Base-by-base conservation (phyloP, 2,329 filamentous ascomycete genomes). In the Xylaria sp. region DNA sequence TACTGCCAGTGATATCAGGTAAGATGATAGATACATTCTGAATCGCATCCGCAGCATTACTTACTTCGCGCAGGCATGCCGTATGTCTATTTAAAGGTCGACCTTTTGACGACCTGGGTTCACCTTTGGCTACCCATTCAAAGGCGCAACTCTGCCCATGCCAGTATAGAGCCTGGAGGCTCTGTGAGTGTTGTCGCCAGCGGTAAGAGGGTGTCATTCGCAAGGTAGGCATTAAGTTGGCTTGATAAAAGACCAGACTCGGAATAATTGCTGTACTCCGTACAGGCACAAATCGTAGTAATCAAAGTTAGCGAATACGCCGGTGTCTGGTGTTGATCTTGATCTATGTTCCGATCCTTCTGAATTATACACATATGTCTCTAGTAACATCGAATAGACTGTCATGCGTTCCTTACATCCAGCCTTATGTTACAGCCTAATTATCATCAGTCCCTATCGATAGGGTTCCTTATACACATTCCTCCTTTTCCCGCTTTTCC, bases 401-500 rank as follows among this genome's bases (percentile, higher is more conserved):
- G 18, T 54, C 13, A 48, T 46, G 25, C 41, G 63, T 65, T 54
- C 56, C 48, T 41, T 25, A 65, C 48, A 65, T 65, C 18, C 25
- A 23, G 37, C 54, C 10, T 15, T 34, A 65, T 65, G 37, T 62
- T 63, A 62, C 51, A 66, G 34, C 37, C 44, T 66, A 41, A 3
- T n/a, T 13, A 20, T n/a, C 37, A 55, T 54, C 34, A 37, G 10
- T 10, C 18, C 51, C 18, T 25, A 10, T 28, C 41, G 10, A 39
- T 23, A 39, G 9, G 32, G 50, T 34, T 18, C 54, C 8, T 20
- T 18, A 28, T 28, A 46, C 32, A 58, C 25, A 48, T 37, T 51
- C n/a, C 15, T 25, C 59, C 34, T 28, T 34, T 58, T 41, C 46
- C 18, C 18, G 39, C 32, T 23, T 37, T 48, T 28, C n/a, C 37